Evolutionary conservation across 1,284 basidiomycete genomes (phyloP).

Genomic region (Puccinia hordei): DNA sequence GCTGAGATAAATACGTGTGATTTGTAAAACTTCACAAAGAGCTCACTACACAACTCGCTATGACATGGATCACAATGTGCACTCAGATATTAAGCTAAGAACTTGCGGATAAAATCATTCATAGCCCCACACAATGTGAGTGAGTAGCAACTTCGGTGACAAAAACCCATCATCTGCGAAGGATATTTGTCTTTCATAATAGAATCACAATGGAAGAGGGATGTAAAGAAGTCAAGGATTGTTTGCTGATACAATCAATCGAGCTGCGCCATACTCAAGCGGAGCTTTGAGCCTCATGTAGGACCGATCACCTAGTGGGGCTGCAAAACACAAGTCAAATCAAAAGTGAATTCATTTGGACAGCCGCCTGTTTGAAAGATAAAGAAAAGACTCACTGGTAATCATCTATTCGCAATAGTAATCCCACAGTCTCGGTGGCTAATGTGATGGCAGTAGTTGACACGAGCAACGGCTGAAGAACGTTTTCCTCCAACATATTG

Average conservation of each 20-base stretch:
- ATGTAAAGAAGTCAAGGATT: conserved; percentile 16
- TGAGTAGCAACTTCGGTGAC: not conserved
- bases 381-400: conserved; percentile 63
- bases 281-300: not conserved
- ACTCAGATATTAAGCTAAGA: not conserved
- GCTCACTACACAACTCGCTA: not conserved
- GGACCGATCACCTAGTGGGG: conserved; percentile 29
- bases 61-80: not conserved
- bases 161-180: not conserved
- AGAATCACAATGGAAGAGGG: conserved; percentile 29
- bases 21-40: not conserved
- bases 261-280: not conserved
- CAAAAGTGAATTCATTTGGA: not conserved
- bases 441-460: conserved; percentile 94
- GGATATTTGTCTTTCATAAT: conserved; percentile 14
- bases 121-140: not conserved
- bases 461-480: conserved; percentile 93
- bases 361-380: not conserved
- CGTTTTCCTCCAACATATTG: conserved; percentile 95
- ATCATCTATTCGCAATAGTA: conserved; percentile 95
- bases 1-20: not conserved
- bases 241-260: conserved; percentile 15
- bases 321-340: conserved; percentile 18
- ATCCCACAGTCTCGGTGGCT: conserved; percentile 93
- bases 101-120: not conserved